A percentile compares a stretch with the other conserved stretches of the same genome.
phyloP scores from a whole-genome alignment of 2,329 filamentous ascomycete genomes.

The Curvularia spicifera region DNA sequence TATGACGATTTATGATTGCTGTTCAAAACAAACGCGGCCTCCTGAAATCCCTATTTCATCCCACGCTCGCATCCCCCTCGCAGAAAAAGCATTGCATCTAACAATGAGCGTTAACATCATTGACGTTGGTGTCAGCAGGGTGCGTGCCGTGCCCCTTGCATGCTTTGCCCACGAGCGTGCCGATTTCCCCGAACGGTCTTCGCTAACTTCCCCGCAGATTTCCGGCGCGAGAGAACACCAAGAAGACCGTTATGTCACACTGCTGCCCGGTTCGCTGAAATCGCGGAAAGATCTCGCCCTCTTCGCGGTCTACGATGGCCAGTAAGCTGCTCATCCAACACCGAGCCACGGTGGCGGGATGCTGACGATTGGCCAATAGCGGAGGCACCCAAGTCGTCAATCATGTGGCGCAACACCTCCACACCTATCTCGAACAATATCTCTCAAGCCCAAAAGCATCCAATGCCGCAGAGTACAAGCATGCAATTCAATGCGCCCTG shows the following conservation, averaged over 20 bases:
- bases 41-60: background rate
- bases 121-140: conserved; percentile 26
- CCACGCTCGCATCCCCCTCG: background rate
- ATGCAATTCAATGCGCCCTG: conserved; percentile 32
- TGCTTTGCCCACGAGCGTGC: conserved; percentile 1
- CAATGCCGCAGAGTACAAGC: conserved; percentile 28
- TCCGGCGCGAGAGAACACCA: conserved; percentile 31
- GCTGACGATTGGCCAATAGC: conserved; percentile 19
- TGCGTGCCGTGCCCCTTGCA: conserved; percentile 15
- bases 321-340: conserved; percentile 19
- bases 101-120: conserved; percentile 24
- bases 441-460: conserved; percentile 20
- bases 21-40: conserved; percentile 6
- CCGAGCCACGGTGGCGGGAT: background rate
- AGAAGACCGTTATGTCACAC: conserved; percentile 31
- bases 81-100: conserved; percentile 1
- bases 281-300: conserved; percentile 33
- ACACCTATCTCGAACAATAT: conserved; percentile 30
- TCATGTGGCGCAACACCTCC: conserved; percentile 25
- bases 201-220: conserved; percentile 31
- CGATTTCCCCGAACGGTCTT: conserved; percentile 9
- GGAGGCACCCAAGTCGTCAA: conserved; percentile 30
- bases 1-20: conserved; percentile 12
- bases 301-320: conserved; percentile 35
- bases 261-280: conserved; percentile 26